These are phyloP conservation scores for Phytophthora sp. DNA, from an alignment of 352 stramenopile species.

Conservation along the genomic window DNA sequence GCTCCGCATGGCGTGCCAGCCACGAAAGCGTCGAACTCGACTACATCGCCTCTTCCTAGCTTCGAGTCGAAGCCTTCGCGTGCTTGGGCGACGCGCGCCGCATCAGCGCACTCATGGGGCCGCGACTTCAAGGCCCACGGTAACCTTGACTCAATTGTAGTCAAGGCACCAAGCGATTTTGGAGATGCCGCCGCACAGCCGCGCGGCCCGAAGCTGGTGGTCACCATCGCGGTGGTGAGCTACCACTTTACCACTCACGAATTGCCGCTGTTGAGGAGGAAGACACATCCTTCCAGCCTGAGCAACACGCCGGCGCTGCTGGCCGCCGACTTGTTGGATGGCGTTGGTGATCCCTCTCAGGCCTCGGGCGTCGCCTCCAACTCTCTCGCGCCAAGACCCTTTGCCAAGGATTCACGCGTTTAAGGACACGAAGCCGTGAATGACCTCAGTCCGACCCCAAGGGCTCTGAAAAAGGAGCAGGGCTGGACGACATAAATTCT, in stretches of 20 bases:
- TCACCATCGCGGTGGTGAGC: constrained; percentile 6
- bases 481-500: too few species aligned
- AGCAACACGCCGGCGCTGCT: background rate
- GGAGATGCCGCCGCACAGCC: background rate
- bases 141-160: too few species aligned
- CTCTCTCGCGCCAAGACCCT: background rate
- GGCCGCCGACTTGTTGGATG: constrained; percentile 16
- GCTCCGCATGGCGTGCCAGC: background rate
- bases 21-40: constrained; percentile 4
- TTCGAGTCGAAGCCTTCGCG: too few species aligned
- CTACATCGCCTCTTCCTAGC: constrained; percentile 11
- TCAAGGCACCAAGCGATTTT: too few species aligned
- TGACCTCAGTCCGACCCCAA: too few species aligned
- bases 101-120: too few species aligned
- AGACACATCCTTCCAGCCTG: constrained; percentile 5
- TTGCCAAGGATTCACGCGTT: constrained; percentile 5
- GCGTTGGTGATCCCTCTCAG: constrained; percentile 2
- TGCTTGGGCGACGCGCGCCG: too few species aligned
- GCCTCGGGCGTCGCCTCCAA: constrained; percentile 1
- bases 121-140: too few species aligned
- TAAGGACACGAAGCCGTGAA: too few species aligned
- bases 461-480: too few species aligned
- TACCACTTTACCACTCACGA: constrained; percentile 1
- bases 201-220: too few species aligned
- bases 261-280: constrained; percentile 17